These are phyloP conservation scores for Chlamydomonas sphaeroides DNA, from an alignment of 139 green algal species.

Conservation along the genomic window DNA sequence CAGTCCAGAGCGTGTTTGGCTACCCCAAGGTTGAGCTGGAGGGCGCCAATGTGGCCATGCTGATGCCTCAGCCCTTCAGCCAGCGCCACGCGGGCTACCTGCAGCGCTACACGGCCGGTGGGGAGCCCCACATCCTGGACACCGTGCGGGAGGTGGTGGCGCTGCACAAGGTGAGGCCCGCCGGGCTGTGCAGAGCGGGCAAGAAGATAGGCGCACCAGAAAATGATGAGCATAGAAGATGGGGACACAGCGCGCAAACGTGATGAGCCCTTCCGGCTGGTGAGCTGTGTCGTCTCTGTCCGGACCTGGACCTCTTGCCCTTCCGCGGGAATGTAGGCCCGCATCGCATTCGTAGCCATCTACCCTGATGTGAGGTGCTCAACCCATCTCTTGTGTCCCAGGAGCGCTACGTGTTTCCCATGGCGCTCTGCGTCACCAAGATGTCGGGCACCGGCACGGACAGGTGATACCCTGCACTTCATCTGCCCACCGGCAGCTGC, in stretches of 20 bases:
- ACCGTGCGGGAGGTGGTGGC: constrained; percentile 50
- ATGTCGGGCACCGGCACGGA: constrained; percentile 29
- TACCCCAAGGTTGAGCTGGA: constrained; percentile 50
- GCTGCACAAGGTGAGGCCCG: constrained; percentile 36
- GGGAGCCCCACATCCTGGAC: constrained; percentile 58
- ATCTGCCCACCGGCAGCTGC: no score
- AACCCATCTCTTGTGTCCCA: no score
- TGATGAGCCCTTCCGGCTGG: no score
- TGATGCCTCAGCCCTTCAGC: constrained; percentile 53
- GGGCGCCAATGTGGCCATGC: constrained; percentile 40
- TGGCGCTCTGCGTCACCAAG: constrained; percentile 33
- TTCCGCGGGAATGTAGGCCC: no score
- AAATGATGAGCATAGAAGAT: no score
- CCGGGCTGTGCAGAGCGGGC: no score
- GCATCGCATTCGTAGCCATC: no score
- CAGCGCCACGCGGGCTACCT: constrained; percentile 44
- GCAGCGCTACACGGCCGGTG: constrained; percentile 28
- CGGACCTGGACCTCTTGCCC: no score
- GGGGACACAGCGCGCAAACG: no score
- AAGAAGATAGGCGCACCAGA: no score
- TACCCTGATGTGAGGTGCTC: no score
- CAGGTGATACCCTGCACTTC: background rate
- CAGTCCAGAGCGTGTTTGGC: constrained; percentile 31
- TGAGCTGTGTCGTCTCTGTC: no score
- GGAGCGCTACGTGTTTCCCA: constrained; percentile 41